Evolutionary conservation across 371 early-diverging fungal species (phyloP).

Genomic region (Nosema bombycis): DNA sequence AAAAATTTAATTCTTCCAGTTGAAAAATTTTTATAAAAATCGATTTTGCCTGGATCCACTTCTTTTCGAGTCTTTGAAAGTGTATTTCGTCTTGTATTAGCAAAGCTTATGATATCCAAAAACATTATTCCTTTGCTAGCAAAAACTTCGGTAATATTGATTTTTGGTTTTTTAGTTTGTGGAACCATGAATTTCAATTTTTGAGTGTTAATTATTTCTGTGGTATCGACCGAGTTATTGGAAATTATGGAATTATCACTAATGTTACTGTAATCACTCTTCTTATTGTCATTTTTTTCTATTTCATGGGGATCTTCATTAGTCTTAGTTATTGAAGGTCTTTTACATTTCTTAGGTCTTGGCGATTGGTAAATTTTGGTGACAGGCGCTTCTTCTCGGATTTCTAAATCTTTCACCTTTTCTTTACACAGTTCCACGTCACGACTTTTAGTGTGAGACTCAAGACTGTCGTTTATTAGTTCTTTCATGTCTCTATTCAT

Average conservation of each 20-base stretch:
- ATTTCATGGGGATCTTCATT: not conserved
- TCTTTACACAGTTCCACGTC: too few relatives aligned
- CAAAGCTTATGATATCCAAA: constrained; percentile 43
- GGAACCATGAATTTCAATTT: constrained; percentile 47
- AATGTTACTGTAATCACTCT: not conserved
- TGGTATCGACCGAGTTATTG: constrained; percentile 33
- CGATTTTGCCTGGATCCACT: constrained; percentile 35
- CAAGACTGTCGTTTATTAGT: too few relatives aligned
- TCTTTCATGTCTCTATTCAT: too few relatives aligned
- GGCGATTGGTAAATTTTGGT: not conserved
- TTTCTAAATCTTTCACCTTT: not conserved
- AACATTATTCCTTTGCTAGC: constrained; percentile 49
- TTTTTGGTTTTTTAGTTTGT: constrained; percentile 3
- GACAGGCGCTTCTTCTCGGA: not conserved
- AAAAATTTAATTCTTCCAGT: constrained; percentile 46
- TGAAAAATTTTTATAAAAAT: constrained; percentile 38
- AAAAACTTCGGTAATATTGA: constrained; percentile 50
- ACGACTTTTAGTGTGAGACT: too few relatives aligned
- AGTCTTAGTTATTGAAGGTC: not conserved
- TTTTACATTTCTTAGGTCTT: not conserved
- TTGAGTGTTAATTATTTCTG: constrained; percentile 52
- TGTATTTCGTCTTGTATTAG: constrained; percentile 41
- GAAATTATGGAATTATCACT: constrained; percentile 29
- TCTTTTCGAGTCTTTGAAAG: constrained; percentile 48
- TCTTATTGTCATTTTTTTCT: not conserved